Base-by-base conservation (phyloP, 371 early-diverging fungal genomes). In the Coemansia sp. region DNA sequence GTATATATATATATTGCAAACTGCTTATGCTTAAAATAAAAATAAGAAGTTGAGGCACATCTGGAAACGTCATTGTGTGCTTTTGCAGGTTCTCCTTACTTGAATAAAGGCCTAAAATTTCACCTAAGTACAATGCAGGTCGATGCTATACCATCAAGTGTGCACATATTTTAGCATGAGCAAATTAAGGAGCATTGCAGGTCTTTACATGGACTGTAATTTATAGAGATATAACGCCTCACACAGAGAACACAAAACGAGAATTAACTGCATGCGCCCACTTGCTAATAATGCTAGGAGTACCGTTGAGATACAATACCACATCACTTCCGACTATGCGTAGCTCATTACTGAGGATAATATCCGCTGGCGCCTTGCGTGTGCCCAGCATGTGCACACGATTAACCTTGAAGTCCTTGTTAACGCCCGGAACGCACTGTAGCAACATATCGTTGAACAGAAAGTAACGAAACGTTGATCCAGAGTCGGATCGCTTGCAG, bases 401-500 rank as follows among this genome's bases (percentile, higher is more conserved):
- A 38, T 55, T 56, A 36, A 73, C 49, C 10, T 62, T 60, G 16
- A 67, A 51, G 47, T 67, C 70, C 63, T 73, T 69, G 62, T 68
- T 62, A 59, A 63, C 66, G 39, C 60, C 56, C n/a, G 61, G 49
- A 1, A 65, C 43, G 50, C 79, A 71, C 68, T 83, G 81, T 53
- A 83, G 67, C 71, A 85, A 67, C 57, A 85, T 76, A 63, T 85
- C 85, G 57, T 81, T 85, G 66, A 85, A 85, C 55, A 85, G 53
- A 54, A 75, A 78, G 57, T 80, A 83, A 53, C 76, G 45, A 59
- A 74, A 81, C 14, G 74, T 63, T 32, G 62, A 56, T 11, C 79
- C 82, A 7, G 75, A 58, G 13, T 58, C 51, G 13, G 61, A 47
- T 35, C 67, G 57, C 50, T 66, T 62, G 11, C 59, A 58, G 16